These are phyloP conservation scores for Heracleum sosnowskyi DNA, from an alignment of 129 eudicot species.

Conservation along the genomic window DNA sequence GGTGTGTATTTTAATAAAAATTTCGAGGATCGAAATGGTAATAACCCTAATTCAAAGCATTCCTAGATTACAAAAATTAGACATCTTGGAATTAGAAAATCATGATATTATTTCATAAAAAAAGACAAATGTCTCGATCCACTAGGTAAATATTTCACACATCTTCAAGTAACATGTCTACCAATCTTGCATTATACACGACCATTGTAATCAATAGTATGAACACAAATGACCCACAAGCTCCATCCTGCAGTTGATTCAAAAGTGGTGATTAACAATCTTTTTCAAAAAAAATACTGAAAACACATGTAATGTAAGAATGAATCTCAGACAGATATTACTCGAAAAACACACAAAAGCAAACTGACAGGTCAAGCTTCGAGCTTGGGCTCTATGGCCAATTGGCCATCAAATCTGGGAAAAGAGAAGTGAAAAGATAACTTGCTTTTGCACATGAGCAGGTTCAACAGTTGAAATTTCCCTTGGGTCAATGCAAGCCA, in stretches of 20 bases:
- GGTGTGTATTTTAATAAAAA: too few relatives aligned
- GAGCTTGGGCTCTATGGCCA: not conserved
- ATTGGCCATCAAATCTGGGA: not conserved
- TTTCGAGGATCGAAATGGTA: too few relatives aligned
- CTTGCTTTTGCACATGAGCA: not conserved
- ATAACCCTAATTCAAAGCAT: not conserved
- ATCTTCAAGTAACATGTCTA: not conserved
- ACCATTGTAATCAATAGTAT: slow-evolving; percentile 42
- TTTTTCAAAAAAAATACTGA: not conserved
- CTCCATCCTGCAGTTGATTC: slow-evolving; percentile 43
- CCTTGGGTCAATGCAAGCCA: not conserved
- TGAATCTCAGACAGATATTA: not conserved
- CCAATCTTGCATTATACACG: slow-evolving; percentile 30
- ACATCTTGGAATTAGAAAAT: not conserved
- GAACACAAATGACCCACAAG: slow-evolving; percentile 51
- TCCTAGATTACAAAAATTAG: not conserved
- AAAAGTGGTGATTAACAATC: not conserved
- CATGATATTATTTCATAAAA: not conserved
- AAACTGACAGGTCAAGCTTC: not conserved
- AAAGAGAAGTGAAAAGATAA: not conserved
- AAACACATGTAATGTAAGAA: not conserved
- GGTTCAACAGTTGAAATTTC: not conserved
- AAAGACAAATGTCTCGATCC: not conserved
- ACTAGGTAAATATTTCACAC: not conserved
- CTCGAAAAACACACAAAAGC: not conserved